Percentiles rank a stretch among this genome's conserved stretches.
These are phyloP conservation scores for Blastobotrys apis DNA, from an alignment of 1,139 yeast species.

Conservation along the genomic window DNA sequence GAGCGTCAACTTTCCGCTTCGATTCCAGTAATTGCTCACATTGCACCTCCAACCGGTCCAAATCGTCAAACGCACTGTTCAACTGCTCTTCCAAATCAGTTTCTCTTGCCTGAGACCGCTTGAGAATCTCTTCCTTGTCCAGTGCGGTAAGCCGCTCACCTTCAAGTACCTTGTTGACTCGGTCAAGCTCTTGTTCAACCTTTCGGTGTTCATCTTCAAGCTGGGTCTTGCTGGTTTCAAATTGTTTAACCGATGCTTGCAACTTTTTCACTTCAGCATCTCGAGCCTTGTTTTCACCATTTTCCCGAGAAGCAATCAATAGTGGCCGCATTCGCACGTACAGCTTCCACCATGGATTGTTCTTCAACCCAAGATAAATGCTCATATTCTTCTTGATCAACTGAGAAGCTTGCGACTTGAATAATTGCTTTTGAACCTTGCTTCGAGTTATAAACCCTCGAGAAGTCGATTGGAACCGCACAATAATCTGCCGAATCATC, in stretches of 20 bases:
- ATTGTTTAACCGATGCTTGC: constrained; percentile 39
- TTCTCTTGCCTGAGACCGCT: constrained; percentile 40
- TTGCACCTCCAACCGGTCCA: constrained; percentile 38
- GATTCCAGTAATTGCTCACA: constrained; percentile 37
- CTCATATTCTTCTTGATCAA: constrained; percentile 61
- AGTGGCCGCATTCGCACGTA: constrained; percentile 73
- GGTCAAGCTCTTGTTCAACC: constrained; percentile 38
- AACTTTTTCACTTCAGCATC: constrained; percentile 57
- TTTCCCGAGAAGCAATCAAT: constrained; percentile 60
- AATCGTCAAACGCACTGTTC: constrained; percentile 34
- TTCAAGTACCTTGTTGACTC: constrained; percentile 36
- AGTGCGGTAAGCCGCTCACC: constrained; percentile 41
- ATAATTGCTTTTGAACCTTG: constrained; percentile 48
- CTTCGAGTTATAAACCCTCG: constrained; percentile 62
- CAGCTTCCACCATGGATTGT: constrained; percentile 79
- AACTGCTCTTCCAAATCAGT: constrained; percentile 41
- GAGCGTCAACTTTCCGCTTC: constrained; percentile 35
- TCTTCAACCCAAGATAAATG: constrained; percentile 48
- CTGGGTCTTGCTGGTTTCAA: constrained; percentile 36
- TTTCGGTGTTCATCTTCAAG: constrained; percentile 33
- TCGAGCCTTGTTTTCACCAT: constrained; percentile 50
- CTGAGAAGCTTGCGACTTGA: constrained; percentile 66
- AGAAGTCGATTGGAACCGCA: constrained; percentile 60
- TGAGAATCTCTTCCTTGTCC: constrained; percentile 43
- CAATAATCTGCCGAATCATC: constrained; percentile 52